Base-by-base conservation (phyloP, 2,329 filamentous ascomycete genomes). In the Talaromyces rugulosus region DNA sequence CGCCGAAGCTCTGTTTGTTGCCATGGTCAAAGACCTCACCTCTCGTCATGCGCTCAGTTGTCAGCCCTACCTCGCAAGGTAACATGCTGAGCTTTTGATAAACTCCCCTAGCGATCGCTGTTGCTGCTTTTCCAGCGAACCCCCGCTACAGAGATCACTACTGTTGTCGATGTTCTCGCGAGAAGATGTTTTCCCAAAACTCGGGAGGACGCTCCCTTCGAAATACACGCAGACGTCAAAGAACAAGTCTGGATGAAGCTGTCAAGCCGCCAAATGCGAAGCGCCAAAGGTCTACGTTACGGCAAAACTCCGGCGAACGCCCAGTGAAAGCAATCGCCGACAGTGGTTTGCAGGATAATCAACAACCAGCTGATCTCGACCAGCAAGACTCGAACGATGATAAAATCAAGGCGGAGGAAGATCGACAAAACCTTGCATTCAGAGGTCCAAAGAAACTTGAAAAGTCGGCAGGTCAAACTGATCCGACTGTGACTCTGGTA, bases 261-360 rank as follows among this genome's bases (percentile, higher is more conserved):
- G 70, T 77, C 42, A 78, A 79, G 50, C 74, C 75, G 56, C 79
- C 78, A 18, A 76, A 74, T 62, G 74, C 80, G 12, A 82, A 82
- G 69, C 74, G 78, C 65, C 78, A 80, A 65, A 74, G 79, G 63
- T 80, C 79, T n/a, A 71, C 70, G 40, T 65, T 80, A 44, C 74
- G 74, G 9, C 71, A 74, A 65, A 71, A 74, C 57, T 71, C 70
- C n/a, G 66, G 70, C 42, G 71, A 76, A 52, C 65, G 69, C 52
- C 66, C 62, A 50, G 60, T 53, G 63, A 44, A 53, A n/a, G 44
- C 53, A 47, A 47, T 47, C 18, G 27, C 42, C 33, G 9, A 34
- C 40, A n/a, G 40, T 16, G 58, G 40, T 58, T 33, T 50, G 27
- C 42, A 60, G 18, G 23, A n/a, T 47, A 30, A 50, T 31, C 44